Percentiles rank a stretch among this genome's conserved stretches.
These are phyloP conservation scores for Arabis hirsuta DNA, from an alignment of 345 rosid genomes.

Conservation along the genomic window DNA sequence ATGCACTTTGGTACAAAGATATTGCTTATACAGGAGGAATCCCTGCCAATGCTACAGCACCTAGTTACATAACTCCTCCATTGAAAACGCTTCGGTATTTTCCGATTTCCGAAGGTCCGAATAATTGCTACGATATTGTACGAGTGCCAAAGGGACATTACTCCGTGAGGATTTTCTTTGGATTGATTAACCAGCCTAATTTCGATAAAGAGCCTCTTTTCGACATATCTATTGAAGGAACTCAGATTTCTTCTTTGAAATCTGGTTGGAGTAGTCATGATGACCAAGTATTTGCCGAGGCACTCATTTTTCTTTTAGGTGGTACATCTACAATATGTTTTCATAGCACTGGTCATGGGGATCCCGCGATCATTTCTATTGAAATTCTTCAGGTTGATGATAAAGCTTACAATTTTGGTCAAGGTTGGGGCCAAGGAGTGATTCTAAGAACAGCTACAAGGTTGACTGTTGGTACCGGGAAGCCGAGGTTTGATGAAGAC, in stretches of 20 bases:
- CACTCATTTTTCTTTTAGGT: conserved; percentile 65
- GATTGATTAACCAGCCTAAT: conserved; percentile 49
- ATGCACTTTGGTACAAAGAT: conserved; percentile 88
- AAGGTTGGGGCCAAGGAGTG: conserved; percentile 57
- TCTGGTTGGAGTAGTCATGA: conserved; percentile 88
- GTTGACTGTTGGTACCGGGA: conserved; percentile 76
- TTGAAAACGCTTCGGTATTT: conserved; percentile 81
- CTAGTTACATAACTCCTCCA: conserved; percentile 69
- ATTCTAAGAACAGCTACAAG: conserved; percentile 78
- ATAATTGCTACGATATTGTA: conserved; percentile 79
- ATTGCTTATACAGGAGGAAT: conserved; percentile 92
- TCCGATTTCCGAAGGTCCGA: conserved; percentile 88
- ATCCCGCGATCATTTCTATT: conserved; percentile 80
- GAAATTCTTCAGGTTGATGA: conserved; percentile 93
- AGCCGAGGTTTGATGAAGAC: conserved; percentile 72
- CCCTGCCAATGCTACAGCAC: conserved; percentile 63
- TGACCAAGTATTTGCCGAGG: conserved; percentile 85
- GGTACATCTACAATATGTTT: conserved; percentile 82
- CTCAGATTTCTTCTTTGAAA: conserved; percentile 72
- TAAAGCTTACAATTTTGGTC: conserved; percentile 67
- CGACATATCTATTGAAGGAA: conserved; percentile 89
- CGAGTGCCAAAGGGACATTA: conserved; percentile 83
- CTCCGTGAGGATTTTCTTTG: conserved; percentile 83
- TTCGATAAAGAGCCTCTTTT: conserved; percentile 80
- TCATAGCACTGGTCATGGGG: conserved; percentile 98